These are phyloP conservation scores for Lecanicillium sp. DNA, from an alignment of 2,329 filamentous ascomycete species.

Conservation along the genomic window DNA sequence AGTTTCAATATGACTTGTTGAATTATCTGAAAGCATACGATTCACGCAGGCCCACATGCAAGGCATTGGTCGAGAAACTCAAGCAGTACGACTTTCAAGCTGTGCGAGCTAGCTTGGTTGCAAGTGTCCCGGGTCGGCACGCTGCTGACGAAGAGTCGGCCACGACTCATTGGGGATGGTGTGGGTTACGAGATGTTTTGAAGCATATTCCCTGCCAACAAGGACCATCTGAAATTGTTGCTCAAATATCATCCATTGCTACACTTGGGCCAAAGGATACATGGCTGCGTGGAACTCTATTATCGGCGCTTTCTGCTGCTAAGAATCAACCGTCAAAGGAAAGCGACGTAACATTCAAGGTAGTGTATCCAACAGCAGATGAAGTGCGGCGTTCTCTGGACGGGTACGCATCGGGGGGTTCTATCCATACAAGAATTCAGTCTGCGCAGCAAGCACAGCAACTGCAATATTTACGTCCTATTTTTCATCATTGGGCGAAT, in stretches of 20 bases:
- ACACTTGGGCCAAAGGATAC: conserved; percentile 62
- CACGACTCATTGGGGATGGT: conserved; percentile 70
- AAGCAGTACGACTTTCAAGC: conserved; percentile 57
- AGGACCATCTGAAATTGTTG: conserved; percentile 40
- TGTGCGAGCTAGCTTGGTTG: conserved; percentile 64
- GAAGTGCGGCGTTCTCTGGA: conserved; percentile 71
- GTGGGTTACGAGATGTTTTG: conserved; percentile 54
- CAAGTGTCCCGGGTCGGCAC: conserved; percentile 67
- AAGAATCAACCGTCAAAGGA: conserved; percentile 15
- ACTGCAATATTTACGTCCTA: conserved; percentile 59
- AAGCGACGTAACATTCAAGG: conserved; percentile 44
- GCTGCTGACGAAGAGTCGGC: conserved; percentile 33
- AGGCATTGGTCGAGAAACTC: conserved; percentile 48
- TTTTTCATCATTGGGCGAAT: conserved; percentile 70
- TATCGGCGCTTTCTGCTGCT: conserved; percentile 36
- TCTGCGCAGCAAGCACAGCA: conserved; percentile 65
- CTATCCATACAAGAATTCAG: conserved; percentile 74
- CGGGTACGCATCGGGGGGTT: conserved; percentile 68
- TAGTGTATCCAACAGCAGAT: conserved; percentile 73
- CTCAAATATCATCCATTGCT: conserved; percentile 74
- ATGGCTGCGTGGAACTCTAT: conserved; percentile 63
- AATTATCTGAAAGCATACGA: conserved; percentile 67
- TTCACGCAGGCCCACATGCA: conserved; percentile 41
- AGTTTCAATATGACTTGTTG: conserved; percentile 70
- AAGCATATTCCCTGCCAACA: conserved; percentile 38